These are phyloP conservation scores for Leptodermis oblonga DNA, from an alignment of 257 asterid genomes.

Conservation along the genomic window DNA sequence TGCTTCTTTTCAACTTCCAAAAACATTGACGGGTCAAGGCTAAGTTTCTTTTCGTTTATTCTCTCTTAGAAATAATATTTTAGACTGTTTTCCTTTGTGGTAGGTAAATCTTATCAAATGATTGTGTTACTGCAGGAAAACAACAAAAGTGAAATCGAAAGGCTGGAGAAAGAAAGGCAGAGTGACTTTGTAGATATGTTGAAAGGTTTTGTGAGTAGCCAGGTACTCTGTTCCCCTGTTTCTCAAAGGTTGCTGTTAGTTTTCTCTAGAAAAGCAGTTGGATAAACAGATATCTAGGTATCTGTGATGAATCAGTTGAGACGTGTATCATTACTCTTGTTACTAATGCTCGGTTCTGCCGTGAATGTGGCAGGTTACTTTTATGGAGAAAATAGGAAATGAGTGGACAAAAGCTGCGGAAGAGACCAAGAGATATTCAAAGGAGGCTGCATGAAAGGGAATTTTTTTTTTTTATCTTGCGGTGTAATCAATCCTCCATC, in stretches of 20 bases:
- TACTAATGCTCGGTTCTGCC: slow-evolving; percentile 16
- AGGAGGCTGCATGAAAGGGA: slow-evolving; percentile 29
- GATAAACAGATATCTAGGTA: not conserved
- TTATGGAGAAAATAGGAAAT: slow-evolving; percentile 57
- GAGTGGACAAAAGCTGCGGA: slow-evolving; percentile 90
- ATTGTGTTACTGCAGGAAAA: slow-evolving; percentile 64
- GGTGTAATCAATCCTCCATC: too few relatives aligned
- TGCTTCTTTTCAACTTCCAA: too few relatives aligned
- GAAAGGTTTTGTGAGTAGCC: slow-evolving; percentile 73
- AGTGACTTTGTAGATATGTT: slow-evolving; percentile 76
- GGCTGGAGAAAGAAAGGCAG: slow-evolving; percentile 75
- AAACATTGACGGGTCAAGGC: too few relatives aligned
- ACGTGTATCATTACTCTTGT: too few relatives aligned
- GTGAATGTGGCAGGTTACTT: slow-evolving; percentile 54
- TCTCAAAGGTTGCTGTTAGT: not conserved
- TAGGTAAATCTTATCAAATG: slow-evolving; percentile 7
- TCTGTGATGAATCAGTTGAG: too few relatives aligned
- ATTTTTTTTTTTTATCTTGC: not conserved
- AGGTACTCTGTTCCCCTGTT: slow-evolving; percentile 43
- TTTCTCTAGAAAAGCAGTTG: not conserved
- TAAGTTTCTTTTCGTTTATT: too few relatives aligned
- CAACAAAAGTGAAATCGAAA: slow-evolving; percentile 69
- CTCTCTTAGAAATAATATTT: too few relatives aligned
- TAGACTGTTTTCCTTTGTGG: not conserved
- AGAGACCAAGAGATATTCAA: slow-evolving; percentile 62